These are phyloP conservation scores for Nakazawaea pomicola DNA, from an alignment of 805 yeast genomes.

Conservation along the genomic window DNA sequence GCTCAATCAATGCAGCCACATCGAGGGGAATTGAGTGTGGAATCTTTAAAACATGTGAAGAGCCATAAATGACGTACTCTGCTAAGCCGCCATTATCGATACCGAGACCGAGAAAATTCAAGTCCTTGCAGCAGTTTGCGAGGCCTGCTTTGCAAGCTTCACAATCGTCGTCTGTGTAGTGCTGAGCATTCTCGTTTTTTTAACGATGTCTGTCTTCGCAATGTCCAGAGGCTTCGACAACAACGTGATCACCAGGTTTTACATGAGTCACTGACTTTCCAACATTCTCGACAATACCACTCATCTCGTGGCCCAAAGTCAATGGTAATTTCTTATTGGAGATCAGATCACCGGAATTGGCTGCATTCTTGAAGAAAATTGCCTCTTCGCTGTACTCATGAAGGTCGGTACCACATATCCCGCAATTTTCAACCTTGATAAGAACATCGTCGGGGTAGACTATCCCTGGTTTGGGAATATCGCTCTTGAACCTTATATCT, in stretches of 20 bases:
- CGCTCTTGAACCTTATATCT: conserved; percentile 36
- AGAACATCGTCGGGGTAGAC: conserved; percentile 22
- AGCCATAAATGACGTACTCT: conserved; percentile 33
- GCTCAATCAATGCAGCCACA: conserved; percentile 49
- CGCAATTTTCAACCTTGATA: conserved; percentile 39
- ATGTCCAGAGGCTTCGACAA: conserved; percentile 57
- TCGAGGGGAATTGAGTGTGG: conserved; percentile 28
- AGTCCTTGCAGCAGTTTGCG: conserved; percentile 39
- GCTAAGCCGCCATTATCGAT: conserved; percentile 43
- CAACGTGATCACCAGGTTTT: conserved; percentile 53
- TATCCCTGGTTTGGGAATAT: conserved; percentile 18
- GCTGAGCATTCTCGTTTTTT: conserved; percentile 20
- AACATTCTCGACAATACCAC: conserved; percentile 38
- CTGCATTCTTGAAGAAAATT: conserved; percentile 40
- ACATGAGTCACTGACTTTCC: conserved; percentile 41
- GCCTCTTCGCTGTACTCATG: conserved; percentile 58
- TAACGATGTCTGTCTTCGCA: conserved; percentile 25
- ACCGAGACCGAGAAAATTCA: conserved; percentile 45
- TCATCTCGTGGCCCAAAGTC: conserved; percentile 48
- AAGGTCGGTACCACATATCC: conserved; percentile 61
- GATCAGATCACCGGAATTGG: conserved; percentile 11
- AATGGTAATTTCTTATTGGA: conserved; percentile 27
- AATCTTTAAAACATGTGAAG: conserved; percentile 28
- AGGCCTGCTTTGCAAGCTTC: conserved; percentile 38
- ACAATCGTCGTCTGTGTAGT: conserved; percentile 24